Evolutionary conservation across 179 eudicot genomes (phyloP).

Genomic region (Amaranthus tricolor): DNA sequence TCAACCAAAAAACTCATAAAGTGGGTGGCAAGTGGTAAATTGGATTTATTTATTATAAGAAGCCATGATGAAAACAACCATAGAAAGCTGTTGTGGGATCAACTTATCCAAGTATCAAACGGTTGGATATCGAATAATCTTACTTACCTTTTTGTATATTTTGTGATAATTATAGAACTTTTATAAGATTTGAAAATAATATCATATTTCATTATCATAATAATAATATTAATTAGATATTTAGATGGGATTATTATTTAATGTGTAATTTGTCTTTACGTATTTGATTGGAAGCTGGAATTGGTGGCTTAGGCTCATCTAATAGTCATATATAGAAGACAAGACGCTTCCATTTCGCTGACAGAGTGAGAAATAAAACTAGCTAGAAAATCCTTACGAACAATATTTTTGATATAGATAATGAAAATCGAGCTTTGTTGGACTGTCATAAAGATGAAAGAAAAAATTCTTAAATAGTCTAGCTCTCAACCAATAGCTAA

Average conservation of each 20-base stretch:
- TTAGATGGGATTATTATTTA: background rate
- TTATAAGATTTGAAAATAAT: background rate
- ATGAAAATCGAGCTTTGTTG: too few species aligned
- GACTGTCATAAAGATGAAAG: too few species aligned
- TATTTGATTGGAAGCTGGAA: slow-evolving; percentile 8
- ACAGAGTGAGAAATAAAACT: background rate
- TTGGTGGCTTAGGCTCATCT: background rate
- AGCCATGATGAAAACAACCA: background rate
- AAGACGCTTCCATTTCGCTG: slow-evolving; percentile 11
- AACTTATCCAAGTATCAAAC: background rate
- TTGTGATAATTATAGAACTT: background rate
- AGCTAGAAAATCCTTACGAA: too few species aligned
- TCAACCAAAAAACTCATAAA: too few species aligned
- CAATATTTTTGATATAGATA: too few species aligned
- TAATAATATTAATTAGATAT: too few species aligned
- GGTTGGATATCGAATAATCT: background rate
- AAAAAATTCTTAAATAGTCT: too few species aligned
- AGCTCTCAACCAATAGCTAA: too few species aligned
- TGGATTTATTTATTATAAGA: too few species aligned
- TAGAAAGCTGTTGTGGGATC: background rate
- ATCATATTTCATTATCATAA: background rate
- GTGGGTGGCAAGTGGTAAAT: too few species aligned
- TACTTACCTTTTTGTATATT: background rate
- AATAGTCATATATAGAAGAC: background rate
- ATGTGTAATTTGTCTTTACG: slow-evolving; percentile 10